These are phyloP conservation scores for Mycena latifolia DNA, from an alignment of 768 basidiomycete species.

Conservation along the genomic window DNA sequence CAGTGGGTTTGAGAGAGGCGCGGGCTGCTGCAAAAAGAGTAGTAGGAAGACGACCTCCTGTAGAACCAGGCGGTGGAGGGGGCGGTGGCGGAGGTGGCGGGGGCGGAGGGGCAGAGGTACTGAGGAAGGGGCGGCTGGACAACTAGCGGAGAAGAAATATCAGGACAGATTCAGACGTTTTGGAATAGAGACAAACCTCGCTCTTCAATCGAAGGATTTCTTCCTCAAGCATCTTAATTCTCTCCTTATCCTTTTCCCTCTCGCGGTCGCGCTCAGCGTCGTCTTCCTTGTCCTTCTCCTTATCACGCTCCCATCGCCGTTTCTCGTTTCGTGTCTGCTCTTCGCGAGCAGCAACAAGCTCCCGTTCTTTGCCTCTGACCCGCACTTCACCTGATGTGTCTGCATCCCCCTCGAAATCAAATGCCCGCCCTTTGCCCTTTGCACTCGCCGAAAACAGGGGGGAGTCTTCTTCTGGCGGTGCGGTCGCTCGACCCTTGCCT, in stretches of 20 bases:
- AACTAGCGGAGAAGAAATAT: slow-evolving; percentile 51
- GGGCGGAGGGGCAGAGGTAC: slow-evolving; percentile 38
- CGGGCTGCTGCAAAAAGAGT: slow-evolving; percentile 70
- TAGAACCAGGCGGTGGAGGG: slow-evolving; percentile 54
- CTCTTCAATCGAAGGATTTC: slow-evolving; percentile 72
- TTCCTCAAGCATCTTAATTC: slow-evolving; percentile 72
- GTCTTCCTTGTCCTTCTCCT: slow-evolving; percentile 41
- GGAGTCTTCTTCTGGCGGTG: slow-evolving; percentile 32
- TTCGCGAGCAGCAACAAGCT: slow-evolving; percentile 67
- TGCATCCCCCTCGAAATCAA: slow-evolving; percentile 39
- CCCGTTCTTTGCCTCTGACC: slow-evolving; percentile 72
- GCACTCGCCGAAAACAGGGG: slow-evolving; percentile 34
- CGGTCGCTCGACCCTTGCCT: slow-evolving; percentile 19
- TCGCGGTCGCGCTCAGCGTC: slow-evolving; percentile 53
- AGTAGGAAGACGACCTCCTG: slow-evolving; percentile 41
- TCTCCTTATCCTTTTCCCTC: slow-evolving; percentile 68
- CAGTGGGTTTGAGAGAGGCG: slow-evolving; percentile 70
- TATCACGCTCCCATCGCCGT: slow-evolving; percentile 52
- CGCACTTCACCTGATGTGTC: slow-evolving; percentile 60
- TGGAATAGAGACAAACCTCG: slow-evolving; percentile 55
- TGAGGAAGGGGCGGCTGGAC: slow-evolving; percentile 50
- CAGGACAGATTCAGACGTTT: slow-evolving; percentile 7
- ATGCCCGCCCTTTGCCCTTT: slow-evolving; percentile 62
- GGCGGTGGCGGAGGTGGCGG: slow-evolving; percentile 56
- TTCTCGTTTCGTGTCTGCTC: slow-evolving; percentile 61